Evolutionary conservation across 805 yeast genomes (phyloP).

Genomic region (Candida oleophila): DNA sequence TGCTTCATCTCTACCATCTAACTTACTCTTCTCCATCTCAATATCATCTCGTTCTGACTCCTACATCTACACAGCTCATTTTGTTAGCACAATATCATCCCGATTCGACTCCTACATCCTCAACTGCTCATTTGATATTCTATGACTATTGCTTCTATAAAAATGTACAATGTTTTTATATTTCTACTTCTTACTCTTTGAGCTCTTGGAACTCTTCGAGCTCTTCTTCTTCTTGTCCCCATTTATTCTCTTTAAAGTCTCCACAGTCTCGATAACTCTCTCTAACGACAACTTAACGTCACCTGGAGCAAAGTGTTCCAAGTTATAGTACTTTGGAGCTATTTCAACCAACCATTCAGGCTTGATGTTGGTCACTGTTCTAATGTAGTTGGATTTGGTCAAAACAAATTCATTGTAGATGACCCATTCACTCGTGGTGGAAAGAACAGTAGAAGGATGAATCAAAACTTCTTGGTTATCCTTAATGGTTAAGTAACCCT

Average conservation of each 20-base stretch:
- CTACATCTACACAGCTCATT: neutral
- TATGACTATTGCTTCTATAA: neutral
- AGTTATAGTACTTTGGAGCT: constrained; percentile 70
- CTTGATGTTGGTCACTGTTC: constrained; percentile 87
- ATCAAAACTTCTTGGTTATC: constrained; percentile 94
- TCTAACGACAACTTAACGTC: constrained; percentile 71
- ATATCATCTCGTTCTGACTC: no score
- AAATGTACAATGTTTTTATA: neutral
- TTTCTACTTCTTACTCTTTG: constrained; percentile 1
- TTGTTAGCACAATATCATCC: no score
- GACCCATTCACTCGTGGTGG: constrained; percentile 90
- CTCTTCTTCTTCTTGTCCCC: constrained; percentile 10
- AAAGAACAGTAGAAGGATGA: constrained; percentile 90
- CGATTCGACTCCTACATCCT: neutral
- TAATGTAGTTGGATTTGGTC: constrained; percentile 88
- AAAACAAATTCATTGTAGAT: constrained; percentile 93
- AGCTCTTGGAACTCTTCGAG: neutral
- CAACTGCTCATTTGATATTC: neutral
- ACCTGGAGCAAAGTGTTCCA: constrained; percentile 63
- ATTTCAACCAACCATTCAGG: constrained; percentile 91
- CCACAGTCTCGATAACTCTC: constrained; percentile 50
- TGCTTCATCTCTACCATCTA: no score
- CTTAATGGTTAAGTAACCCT: constrained; percentile 85
- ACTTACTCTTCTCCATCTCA: no score
- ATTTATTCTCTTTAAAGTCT: constrained; percentile 32